Evolutionary conservation across 2,329 filamentous ascomycete species (phyloP).

Genomic region (Fusarium transvaalense): DNA sequence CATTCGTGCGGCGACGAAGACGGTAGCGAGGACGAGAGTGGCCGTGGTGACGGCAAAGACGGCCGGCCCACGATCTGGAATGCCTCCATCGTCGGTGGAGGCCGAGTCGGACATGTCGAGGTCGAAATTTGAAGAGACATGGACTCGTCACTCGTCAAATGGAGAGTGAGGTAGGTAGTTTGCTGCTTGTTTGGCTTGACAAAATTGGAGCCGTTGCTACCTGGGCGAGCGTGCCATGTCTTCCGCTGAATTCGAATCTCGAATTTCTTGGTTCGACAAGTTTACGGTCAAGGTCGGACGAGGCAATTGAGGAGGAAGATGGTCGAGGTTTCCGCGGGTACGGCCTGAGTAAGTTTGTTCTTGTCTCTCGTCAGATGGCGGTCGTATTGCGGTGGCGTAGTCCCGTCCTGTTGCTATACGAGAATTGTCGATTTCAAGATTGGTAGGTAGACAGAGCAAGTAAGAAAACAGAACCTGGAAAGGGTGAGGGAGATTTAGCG

Average conservation of each 20-base stretch:
- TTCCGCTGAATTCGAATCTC: conserved; percentile 15
- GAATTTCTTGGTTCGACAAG: conserved; percentile 1
- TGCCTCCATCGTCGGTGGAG: conserved; percentile 44
- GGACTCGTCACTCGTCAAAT: conserved; percentile 40
- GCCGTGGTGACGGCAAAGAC: conserved; percentile 78
- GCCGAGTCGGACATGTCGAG: conserved; percentile 48
- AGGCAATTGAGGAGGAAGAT: background rate
- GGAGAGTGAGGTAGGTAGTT: conserved; percentile 24
- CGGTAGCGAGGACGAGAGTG: conserved; percentile 75
- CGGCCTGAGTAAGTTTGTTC: background rate
- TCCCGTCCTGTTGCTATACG: conserved; percentile 16
- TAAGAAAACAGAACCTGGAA: background rate
- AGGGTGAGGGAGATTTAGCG: conserved; percentile 5
- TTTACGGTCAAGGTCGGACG: background rate
- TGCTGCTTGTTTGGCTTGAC: conserved; percentile 5
- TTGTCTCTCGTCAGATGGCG: conserved; percentile 17
- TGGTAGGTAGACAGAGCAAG: background rate
- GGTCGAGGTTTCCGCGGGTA: background rate
- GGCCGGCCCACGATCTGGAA: conserved; percentile 66
- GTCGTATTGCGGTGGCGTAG: conserved; percentile 21
- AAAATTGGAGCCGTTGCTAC: conserved; percentile 33
- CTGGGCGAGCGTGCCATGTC: conserved; percentile 42
- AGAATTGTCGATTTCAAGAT: conserved; percentile 5
- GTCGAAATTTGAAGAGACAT: conserved; percentile 41
- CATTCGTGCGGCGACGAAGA: conserved; percentile 81